A percentile compares a stretch with the other conserved stretches of the same genome.
Evolutionary conservation across 1,284 basidiomycete genomes (phyloP).

Genomic region (Porogramme epimiltina): DNA sequence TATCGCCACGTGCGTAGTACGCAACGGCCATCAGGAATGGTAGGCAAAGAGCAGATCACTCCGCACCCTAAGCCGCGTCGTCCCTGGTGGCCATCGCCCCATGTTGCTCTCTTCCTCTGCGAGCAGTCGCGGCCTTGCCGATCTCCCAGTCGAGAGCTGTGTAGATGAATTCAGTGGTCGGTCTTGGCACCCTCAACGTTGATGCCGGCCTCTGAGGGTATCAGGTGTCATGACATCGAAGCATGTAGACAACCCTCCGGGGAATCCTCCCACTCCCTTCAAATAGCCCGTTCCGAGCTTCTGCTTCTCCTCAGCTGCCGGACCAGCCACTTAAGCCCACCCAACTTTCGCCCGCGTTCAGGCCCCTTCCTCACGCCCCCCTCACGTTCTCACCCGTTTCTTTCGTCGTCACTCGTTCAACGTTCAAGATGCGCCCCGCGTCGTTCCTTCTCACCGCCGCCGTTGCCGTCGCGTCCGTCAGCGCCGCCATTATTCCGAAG

Average conservation of each 20-base stretch:
- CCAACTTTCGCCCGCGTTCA: conserved; percentile 1
- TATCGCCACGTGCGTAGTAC: too few relatives aligned
- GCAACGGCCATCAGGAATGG: too few relatives aligned
- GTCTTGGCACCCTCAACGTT: not conserved
- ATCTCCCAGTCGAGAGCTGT: too few relatives aligned
- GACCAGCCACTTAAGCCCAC: conserved; percentile 12
- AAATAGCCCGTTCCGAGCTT: conserved; percentile 16
- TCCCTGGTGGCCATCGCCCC: too few relatives aligned
- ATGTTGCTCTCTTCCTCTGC: too few relatives aligned
- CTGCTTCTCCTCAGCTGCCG: conserved; percentile 20
- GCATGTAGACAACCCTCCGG: conserved; percentile 5
- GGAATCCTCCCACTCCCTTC: conserved; percentile 14
- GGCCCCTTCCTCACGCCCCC: not conserved
- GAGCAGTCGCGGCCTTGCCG: too few relatives aligned
- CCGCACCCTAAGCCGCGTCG: too few relatives aligned
- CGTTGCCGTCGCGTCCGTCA: conserved; percentile 13
- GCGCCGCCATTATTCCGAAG: conserved; percentile 11
- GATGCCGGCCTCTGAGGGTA: not conserved
- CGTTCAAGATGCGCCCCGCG: conserved; percentile 18
- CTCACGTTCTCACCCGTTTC: conserved; percentile 3
- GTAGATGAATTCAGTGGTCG: too few relatives aligned
- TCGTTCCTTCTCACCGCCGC: conserved; percentile 12
- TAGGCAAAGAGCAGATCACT: too few relatives aligned
- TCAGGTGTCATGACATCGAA: conserved; percentile 22
- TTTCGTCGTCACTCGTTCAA: conserved; percentile 3